These are phyloP conservation scores for Xanthoconium stramineum DNA, from an alignment of 768 basidiomycete genomes.

Conservation along the genomic window DNA sequence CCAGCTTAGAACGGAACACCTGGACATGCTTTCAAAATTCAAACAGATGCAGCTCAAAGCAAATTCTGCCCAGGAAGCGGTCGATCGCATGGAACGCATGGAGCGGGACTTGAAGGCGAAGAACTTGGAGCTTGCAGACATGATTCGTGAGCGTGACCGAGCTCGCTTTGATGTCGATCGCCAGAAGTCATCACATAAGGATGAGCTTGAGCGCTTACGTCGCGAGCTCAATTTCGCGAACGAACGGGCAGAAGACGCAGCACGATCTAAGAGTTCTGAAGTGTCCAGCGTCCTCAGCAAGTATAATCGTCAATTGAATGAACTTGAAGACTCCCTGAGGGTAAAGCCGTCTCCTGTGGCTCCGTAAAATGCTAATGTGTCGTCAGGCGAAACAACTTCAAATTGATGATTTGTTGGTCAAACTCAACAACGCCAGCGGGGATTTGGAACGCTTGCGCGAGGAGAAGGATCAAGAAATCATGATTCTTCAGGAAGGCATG, in stretches of 20 bases:
- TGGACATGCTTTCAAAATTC: conserved; percentile 95
- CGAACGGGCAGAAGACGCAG: conserved; percentile 94
- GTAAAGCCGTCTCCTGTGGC: conserved; percentile 42
- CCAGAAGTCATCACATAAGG: conserved; percentile 90
- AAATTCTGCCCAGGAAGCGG: conserved; percentile 95
- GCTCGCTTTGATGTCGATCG: conserved; percentile 95
- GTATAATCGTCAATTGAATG: conserved; percentile 93
- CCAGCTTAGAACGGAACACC: conserved; percentile 93
- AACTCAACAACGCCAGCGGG: conserved; percentile 67
- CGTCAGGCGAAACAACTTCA: conserved; percentile 89
- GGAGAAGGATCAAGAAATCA: conserved; percentile 96
- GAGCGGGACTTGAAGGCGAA: conserved; percentile 98
- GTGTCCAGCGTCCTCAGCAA: conserved; percentile 84
- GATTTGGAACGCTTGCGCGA: conserved; percentile 84
- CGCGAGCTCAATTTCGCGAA: conserved; percentile 94
- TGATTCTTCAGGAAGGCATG: conserved; percentile 94
- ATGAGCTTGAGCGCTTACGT: conserved; percentile 88
- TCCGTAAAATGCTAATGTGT: conserved; percentile 12
- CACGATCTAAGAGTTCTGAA: conserved; percentile 89
- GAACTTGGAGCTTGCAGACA: conserved; percentile 96
- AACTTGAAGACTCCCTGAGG: conserved; percentile 93
- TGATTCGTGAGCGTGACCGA: conserved; percentile 96
- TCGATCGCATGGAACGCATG: conserved; percentile 99
- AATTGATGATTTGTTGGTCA: conserved; percentile 87
- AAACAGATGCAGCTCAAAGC: conserved; percentile 98